These are phyloP conservation scores for Paramyrothecium roridum DNA, from an alignment of 2,329 filamentous ascomycete genomes.

Conservation along the genomic window DNA sequence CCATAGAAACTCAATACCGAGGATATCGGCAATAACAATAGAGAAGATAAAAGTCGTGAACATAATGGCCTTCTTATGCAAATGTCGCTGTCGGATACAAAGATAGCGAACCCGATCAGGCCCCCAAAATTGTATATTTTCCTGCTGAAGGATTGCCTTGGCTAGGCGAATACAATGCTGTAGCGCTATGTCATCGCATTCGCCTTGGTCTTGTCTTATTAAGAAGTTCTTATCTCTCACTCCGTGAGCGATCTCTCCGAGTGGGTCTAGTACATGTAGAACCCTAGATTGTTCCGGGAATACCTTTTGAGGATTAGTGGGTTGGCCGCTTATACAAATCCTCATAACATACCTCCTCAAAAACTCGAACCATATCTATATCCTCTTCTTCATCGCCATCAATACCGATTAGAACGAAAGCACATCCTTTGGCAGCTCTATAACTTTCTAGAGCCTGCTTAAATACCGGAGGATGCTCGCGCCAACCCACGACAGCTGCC, in stretches of 20 bases:
- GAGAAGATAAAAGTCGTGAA: constrained; percentile 19
- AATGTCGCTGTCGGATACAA: constrained; percentile 17
- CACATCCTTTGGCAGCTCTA: constrained; percentile 8
- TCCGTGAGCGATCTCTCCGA: constrained; percentile 16
- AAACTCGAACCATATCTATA: constrained; percentile 18
- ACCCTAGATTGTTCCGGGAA: constrained; percentile 12
- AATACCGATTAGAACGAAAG: constrained; percentile 17
- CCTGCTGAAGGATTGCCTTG: constrained; percentile 10
- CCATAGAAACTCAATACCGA: constrained; percentile 21
- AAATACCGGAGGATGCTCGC: constrained; percentile 18
- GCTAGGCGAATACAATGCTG: constrained; percentile 17
- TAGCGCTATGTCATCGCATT: constrained; percentile 12
- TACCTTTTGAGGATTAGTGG: constrained; percentile 7
- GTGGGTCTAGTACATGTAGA: constrained; percentile 14
- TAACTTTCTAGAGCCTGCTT: constrained; percentile 17
- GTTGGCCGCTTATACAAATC: not conserved
- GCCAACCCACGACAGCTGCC: constrained; percentile 19
- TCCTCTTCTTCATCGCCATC: constrained; percentile 17
- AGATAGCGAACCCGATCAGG: constrained; percentile 10
- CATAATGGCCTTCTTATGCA: constrained; percentile 23
- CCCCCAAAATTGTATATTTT: constrained; percentile 12
- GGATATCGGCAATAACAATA: constrained; percentile 15
- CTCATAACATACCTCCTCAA: constrained; percentile 11
- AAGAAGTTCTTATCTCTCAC: constrained; percentile 10
- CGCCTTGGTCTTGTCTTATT: constrained; percentile 7